Evolutionary conservation across 1,284 basidiomycete genomes (phyloP), one percentile per base, ranked within the genome.

Genomic region (Stereum hirsutum): DNA sequence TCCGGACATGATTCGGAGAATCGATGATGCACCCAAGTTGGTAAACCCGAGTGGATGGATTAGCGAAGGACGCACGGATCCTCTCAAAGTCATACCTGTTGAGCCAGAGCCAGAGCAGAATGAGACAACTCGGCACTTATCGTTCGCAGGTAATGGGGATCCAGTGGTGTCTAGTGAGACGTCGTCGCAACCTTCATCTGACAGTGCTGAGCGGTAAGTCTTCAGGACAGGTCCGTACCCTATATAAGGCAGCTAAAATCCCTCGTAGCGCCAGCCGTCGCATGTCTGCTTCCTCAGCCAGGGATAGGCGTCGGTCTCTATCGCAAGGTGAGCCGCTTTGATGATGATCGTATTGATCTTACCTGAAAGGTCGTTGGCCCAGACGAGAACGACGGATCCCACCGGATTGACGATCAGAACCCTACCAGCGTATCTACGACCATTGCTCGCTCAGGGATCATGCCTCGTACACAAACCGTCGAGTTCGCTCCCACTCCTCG

Each of bases 1-100:
- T 32, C 70, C 83, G 26, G 81, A 89, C 48, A 94, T 94, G 91
- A 93, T 95, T 53, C 78, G 81, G 32, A 70, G 90, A 30, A 76
- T 89, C 62, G 82, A 89, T 44, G 78, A 77, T 40, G 80, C 80
- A 1, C 87, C 89, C 1, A 84, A 82, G 49, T 70, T 79, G n/a
- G 73, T 96, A 35, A 82, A 94, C 57, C 88, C 88, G 2, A 92
- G 82, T 61, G 90, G 86, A 6, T 51, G 42, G 51, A 48, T 53
- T 12, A 50, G 44, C 31, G 50, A 52, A 20, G 41, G 46, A 31
- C 43, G 43, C 31, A 19, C 48, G 17, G 37, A 36, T 32, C 21
- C 48, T 23, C 24, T 40, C n/a, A 40, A 44, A 20, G 30, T 41
- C 17, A 31, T 11, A 20, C 6, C 41, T 7, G 31, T 23, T 19